Conservation (phyloP, 257 asterid species). For the Ligustrum vulgare region DNA sequence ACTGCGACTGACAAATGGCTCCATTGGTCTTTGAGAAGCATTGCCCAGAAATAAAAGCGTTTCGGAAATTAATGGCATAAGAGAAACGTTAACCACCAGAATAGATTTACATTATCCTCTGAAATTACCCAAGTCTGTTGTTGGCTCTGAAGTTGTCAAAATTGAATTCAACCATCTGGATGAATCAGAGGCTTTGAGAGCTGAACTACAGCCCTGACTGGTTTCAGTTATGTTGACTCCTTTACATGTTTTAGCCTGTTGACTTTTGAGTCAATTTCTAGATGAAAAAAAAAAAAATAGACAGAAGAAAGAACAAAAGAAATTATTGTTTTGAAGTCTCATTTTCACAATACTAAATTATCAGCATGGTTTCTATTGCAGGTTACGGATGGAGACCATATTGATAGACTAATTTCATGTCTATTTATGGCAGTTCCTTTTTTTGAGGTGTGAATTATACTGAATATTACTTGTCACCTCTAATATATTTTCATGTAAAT, state of each 20-base stretch:
- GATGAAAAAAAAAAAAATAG: background rate
- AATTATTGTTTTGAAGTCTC: background rate
- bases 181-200: conserved; percentile 17
- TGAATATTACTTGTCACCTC: conserved; percentile 15
- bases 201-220: conserved; percentile 1
- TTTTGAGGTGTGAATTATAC: conserved; percentile 58
- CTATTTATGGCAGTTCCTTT: conserved; percentile 82
- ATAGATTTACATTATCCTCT: background rate
- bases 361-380: conserved; percentile 35
- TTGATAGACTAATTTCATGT: conserved; percentile 75
- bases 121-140: background rate
- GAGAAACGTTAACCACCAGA: background rate
- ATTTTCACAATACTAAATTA: background rate
- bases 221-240: background rate
- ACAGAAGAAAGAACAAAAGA: conserved; percentile 1
- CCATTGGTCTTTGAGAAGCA: background rate
- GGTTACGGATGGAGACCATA: conserved; percentile 84
- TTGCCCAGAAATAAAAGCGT: background rate
- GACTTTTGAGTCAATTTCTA: conserved; percentile 33
- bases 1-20: too few relatives aligned
- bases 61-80: background rate
- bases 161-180: background rate
- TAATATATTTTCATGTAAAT: conserved; percentile 25
- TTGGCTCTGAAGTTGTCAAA: background rate
- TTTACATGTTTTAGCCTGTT: background rate